phyloP scores from a whole-genome alignment of 768 basidiomycete genomes.

The Phlebiopsis flavidoalba region DNA sequence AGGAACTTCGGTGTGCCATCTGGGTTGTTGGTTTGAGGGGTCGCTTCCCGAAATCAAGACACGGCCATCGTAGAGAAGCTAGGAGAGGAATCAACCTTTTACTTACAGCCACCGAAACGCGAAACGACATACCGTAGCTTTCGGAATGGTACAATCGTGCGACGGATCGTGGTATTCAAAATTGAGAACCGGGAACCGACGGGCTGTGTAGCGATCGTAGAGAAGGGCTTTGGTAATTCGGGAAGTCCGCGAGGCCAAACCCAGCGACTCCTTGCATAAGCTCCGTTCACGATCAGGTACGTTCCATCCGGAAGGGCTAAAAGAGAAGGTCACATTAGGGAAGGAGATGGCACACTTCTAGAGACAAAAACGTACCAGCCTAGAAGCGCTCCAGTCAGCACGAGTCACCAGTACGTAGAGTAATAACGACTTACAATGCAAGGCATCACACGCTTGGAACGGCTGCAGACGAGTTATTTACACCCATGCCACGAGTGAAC shows the following conservation, averaged over 20 bases:
- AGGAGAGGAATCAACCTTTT: not conserved
- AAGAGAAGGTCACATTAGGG: not conserved
- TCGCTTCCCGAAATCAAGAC: slow-evolving; percentile 76
- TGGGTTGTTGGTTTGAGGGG: slow-evolving; percentile 44
- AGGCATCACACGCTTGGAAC: slow-evolving; percentile 72
- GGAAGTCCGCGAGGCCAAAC: slow-evolving; percentile 63
- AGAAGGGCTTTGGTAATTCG: slow-evolving; percentile 59
- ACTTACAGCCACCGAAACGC: not conserved
- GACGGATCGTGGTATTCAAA: slow-evolving; percentile 61
- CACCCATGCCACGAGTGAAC: not conserved
- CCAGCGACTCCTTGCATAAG: slow-evolving; percentile 62
- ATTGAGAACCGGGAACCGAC: slow-evolving; percentile 60
- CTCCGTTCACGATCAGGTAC: slow-evolving; percentile 73
- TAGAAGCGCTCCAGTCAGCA: not conserved
- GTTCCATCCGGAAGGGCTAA: slow-evolving; percentile 64
- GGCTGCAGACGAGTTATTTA: slow-evolving; percentile 31
- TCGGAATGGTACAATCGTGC: slow-evolving; percentile 78
- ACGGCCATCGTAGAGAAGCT: slow-evolving; percentile 67
- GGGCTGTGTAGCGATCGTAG: slow-evolving; percentile 60
- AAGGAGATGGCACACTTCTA: not conserved
- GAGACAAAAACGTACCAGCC: not conserved
- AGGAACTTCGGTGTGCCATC: slow-evolving; percentile 38
- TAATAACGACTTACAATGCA: slow-evolving; percentile 44
- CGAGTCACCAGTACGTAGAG: not conserved
- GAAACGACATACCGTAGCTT: slow-evolving; percentile 37